Evolutionary conservation across 192 early-diverging fungal genomes (phyloP).

Genomic region (Linnemannia elongata): DNA sequence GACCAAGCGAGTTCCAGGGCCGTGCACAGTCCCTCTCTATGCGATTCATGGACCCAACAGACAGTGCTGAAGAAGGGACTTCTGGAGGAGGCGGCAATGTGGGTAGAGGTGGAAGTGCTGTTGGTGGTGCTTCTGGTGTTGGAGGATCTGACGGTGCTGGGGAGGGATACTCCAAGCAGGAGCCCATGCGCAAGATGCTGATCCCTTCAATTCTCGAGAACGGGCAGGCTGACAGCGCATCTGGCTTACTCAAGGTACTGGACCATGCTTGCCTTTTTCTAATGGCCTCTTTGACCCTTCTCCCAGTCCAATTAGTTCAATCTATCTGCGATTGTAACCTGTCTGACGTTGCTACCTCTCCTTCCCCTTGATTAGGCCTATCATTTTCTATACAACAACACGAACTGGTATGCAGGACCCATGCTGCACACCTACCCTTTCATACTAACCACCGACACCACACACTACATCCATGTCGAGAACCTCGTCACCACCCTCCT

Average conservation of each 20-base stretch:
- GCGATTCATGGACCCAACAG: conserved; percentile 13
- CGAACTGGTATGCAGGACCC: conserved; percentile 49
- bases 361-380: conserved; percentile 29
- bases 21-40: conserved; percentile 31
- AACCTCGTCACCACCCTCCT: conserved; percentile 42
- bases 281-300: not conserved
- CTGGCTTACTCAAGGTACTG: conserved; percentile 45
- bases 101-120: not conserved
- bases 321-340: not conserved
- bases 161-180: conserved; percentile 22
- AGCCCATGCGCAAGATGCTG: conserved; percentile 52
- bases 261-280: not conserved
- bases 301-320: not conserved
- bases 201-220: conserved; percentile 49
- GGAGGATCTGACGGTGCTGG: conserved; percentile 6
- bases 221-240: conserved; percentile 39
- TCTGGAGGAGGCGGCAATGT: not conserved
- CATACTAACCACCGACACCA: conserved; percentile 48
- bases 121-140: not conserved
- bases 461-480: conserved; percentile 48
- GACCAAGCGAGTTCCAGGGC: conserved; percentile 48
- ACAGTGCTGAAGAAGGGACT: not conserved
- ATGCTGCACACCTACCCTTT: conserved; percentile 42
- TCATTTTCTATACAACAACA: conserved; percentile 55
- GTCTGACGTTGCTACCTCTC: not conserved